Percentiles rank a stretch among this genome's conserved stretches.
Conservation (phyloP, 306 rosid species). For the Trichosanthes truncata region DNA sequence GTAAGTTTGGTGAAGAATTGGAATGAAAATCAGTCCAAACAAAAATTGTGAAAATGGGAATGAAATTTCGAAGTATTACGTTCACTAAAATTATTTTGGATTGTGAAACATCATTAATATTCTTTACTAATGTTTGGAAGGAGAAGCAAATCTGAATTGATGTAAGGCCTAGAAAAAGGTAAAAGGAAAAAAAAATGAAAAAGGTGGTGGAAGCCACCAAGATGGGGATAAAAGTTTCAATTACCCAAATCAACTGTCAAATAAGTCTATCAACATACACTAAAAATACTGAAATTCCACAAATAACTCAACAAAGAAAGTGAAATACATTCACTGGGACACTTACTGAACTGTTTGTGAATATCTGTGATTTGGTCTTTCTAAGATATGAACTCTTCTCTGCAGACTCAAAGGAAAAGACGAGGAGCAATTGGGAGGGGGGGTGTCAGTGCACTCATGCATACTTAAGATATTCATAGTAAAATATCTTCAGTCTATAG, state of each 20-base stretch:
- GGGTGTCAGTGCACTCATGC: neutral
- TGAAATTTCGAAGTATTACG: neutral
- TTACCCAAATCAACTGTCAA: neutral
- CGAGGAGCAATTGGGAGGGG: neutral
- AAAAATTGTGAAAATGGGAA: neutral
- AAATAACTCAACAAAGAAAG: neutral
- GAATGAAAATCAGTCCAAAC: neutral
- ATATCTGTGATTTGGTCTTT: slow-evolving; percentile 78
- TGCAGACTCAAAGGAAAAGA: slow-evolving; percentile 25
- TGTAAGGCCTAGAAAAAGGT: neutral
- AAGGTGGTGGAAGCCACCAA: neutral
- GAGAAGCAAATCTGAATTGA: neutral
- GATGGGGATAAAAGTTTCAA: neutral
- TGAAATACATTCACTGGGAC: slow-evolving; percentile 3
- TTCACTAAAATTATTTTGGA: neutral
- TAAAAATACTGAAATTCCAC: neutral
- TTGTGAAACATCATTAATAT: neutral
- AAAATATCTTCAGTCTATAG: neutral
- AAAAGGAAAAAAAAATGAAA: too few species aligned
- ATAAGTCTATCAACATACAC: neutral
- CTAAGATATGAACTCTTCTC: slow-evolving; percentile 68
- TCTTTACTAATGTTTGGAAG: neutral
- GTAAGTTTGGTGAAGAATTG: neutral
- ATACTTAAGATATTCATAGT: neutral
- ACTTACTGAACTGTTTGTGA: slow-evolving; percentile 92